These are phyloP conservation scores for Trichomonas tenax DNA, from an alignment of 208 protist species.

Conservation along the genomic window DNA sequence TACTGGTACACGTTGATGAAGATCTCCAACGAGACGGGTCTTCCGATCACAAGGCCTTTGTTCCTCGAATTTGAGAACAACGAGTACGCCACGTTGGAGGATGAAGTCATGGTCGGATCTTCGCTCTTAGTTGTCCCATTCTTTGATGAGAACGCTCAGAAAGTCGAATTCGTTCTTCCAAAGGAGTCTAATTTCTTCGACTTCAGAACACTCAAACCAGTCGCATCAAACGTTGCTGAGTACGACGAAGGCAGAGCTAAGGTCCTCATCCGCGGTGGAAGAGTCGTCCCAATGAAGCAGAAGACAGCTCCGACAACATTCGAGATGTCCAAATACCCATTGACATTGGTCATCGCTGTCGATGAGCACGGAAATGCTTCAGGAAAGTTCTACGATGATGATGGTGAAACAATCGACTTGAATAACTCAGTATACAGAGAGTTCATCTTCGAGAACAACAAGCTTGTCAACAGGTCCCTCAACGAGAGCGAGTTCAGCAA, in stretches of 20 bases:
- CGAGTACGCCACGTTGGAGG: conserved; percentile 36
- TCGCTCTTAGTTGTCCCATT: conserved; percentile 66
- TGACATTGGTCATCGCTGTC: conserved; percentile 42
- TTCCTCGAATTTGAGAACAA: conserved; percentile 75
- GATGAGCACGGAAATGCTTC: conserved; percentile 20
- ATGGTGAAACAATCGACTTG: conserved; percentile 26
- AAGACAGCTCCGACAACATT: conserved; percentile 59
- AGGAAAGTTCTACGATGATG: conserved; percentile 32
- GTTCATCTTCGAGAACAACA: background rate
- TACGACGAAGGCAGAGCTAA: background rate
- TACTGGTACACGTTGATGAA: conserved; percentile 87
- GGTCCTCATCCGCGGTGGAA: conserved; percentile 68
- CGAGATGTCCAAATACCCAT: conserved; percentile 52
- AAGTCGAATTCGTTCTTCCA: conserved; percentile 40
- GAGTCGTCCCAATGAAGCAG: conserved; percentile 68
- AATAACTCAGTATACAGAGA: background rate
- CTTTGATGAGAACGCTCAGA: conserved; percentile 57
- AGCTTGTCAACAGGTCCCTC: background rate
- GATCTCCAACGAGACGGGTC: conserved; percentile 55
- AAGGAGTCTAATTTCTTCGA: conserved; percentile 56
- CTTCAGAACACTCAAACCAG: conserved; percentile 53
- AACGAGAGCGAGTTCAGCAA: background rate
- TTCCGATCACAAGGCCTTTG: conserved; percentile 69
- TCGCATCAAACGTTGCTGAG: background rate
- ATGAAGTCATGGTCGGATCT: conserved; percentile 53